Conservation (phyloP, 2,329 filamentous ascomycete genomes). For the Fusarium sp. region DNA sequence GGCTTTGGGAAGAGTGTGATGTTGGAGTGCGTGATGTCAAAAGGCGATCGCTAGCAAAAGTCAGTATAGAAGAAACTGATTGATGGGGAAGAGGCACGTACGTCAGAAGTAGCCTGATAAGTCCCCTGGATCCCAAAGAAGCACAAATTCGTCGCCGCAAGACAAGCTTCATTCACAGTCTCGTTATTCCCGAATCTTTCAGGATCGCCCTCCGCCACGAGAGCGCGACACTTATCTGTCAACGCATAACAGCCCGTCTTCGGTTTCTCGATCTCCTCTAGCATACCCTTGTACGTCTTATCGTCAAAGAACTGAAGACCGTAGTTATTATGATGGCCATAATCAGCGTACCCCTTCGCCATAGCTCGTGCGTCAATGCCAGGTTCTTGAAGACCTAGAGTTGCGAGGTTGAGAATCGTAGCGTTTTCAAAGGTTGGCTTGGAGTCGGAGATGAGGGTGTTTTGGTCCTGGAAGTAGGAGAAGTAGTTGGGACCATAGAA, state of each 20-base stretch:
- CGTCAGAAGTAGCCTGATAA: neutral
- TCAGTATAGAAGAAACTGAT: neutral
- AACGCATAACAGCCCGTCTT: constrained; percentile 59
- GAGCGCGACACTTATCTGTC: constrained; percentile 59
- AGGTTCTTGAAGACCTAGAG: constrained; percentile 74
- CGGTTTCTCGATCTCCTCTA: constrained; percentile 15
- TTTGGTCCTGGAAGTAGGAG: constrained; percentile 65
- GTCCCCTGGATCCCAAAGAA: constrained; percentile 19
- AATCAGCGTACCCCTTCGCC: constrained; percentile 60
- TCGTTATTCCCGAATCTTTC: constrained; percentile 50
- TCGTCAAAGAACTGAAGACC: constrained; percentile 64
- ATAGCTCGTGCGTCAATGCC: constrained; percentile 71
- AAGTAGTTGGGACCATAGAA: constrained; percentile 72
- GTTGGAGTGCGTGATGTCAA: constrained; percentile 66
- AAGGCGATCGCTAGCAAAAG: constrained; percentile 60
- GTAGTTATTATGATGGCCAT: constrained; percentile 72
- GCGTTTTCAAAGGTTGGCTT: constrained; percentile 47
- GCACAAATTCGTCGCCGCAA: constrained; percentile 53
- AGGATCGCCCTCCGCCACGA: constrained; percentile 47
- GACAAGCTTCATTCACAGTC: constrained; percentile 57
- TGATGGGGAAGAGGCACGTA: neutral
- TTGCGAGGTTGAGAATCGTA: constrained; percentile 60
- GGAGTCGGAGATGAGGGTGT: constrained; percentile 49
- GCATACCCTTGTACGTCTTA: constrained; percentile 42
- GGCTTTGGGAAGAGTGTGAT: constrained; percentile 67